Evolutionary conservation across 2,329 filamentous ascomycete species (phyloP), one percentile per base, ranked within the genome.

Genomic region (Pseudophaeomoniella oleicola): DNA sequence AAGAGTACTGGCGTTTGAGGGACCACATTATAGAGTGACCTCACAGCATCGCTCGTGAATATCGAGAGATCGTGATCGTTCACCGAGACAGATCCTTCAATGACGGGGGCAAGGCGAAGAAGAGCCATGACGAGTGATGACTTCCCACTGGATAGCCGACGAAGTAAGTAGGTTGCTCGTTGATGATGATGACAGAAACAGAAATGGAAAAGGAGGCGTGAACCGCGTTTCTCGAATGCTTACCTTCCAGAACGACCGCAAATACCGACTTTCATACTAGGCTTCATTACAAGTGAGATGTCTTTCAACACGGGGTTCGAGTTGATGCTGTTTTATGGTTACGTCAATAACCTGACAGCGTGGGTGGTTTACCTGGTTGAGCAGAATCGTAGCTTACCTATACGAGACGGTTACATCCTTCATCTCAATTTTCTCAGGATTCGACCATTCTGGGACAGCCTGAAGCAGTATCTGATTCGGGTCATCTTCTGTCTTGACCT

Each of bases 401-500:
- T 49, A 51, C 4, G 43, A 37, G 16, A 44, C 46, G 13, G 30
- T 34, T 4, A 45, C 44, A 18, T 39, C 30, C 2, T 22, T 12
- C 19, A 54, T 48, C 11, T 29, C 16, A 2, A 54, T 44, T 2
- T 36, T 37, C 2, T 51, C 51, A 2, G 39, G 27, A 9, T 27
- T 32, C 0, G 51, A 51, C 52, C 52, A 55, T 10, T 38, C 27
- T 4, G 33, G 12, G 4, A 14, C 32, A n/a, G 13, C 10, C 22
- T 29, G 10, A 10, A 13, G 10, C 22, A 29, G 22, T 13, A 13
- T 51, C 43, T 71, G 66, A 2, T 44, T 49, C 4, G 49, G 48
- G 31, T 50, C 50, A 33, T 70, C 57, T 43, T 71, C 67, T 2
- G 55, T 57, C 6, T 57, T 46, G 1, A 63, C 59, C 19, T 55